Conservation (phyloP, 1,139 yeast species). For the Casaregolazyma lundiana region DNA sequence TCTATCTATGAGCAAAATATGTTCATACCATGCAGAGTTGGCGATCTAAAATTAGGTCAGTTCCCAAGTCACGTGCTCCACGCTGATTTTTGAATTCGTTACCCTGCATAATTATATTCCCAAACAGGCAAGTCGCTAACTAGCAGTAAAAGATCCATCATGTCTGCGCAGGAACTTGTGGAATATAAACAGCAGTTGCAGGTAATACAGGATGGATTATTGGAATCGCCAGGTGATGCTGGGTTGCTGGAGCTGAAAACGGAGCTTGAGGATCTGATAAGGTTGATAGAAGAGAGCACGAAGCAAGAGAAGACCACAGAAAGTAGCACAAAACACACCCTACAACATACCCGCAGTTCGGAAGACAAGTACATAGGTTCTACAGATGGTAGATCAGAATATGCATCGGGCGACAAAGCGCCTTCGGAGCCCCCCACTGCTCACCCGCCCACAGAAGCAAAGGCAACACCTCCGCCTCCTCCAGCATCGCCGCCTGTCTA, state of each 20-base stretch:
- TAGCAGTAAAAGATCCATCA: too few species aligned
- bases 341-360: not conserved
- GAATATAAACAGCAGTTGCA: slow-evolving; percentile 34
- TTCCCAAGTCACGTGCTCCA: too few species aligned
- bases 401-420: too few species aligned
- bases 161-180: slow-evolving; percentile 28
- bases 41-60: too few species aligned
- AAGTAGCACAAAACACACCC: too few species aligned
- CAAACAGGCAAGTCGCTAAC: too few species aligned
- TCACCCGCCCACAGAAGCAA: not conserved
- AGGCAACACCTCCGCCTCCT: not conserved
- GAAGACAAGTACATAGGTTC: not conserved
- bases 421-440: too few species aligned
- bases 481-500: not conserved
- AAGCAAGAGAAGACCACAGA: not conserved
- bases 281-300: slow-evolving; percentile 23
- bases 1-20: too few species aligned
- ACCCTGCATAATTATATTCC: too few species aligned
- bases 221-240: slow-evolving; percentile 31
- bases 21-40: too few species aligned
- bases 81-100: too few species aligned
- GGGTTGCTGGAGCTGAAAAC: slow-evolving; percentile 29
- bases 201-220: slow-evolving; percentile 30
- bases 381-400: not conserved
- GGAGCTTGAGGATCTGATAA: slow-evolving; percentile 33